These are phyloP conservation scores for Cylindrotheca closterium DNA, from an alignment of 108 stramenopile genomes.

Conservation along the genomic window DNA sequence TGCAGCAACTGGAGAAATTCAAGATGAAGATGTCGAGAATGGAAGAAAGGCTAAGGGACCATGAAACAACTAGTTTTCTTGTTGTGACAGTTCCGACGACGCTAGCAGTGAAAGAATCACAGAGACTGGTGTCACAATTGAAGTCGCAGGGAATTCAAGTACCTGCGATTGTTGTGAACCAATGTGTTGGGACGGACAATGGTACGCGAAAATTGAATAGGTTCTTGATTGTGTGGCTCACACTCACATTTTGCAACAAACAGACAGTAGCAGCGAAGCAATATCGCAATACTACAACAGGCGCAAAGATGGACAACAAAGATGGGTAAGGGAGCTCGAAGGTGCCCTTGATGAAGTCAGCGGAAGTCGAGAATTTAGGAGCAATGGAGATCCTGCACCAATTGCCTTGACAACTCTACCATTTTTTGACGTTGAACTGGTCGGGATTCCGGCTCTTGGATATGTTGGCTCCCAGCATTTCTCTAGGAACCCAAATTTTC, in stretches of 20 bases:
- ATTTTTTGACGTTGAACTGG: conserved; percentile 84
- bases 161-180: conserved; percentile 79
- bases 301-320: conserved; percentile 62
- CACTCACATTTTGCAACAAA: not conserved
- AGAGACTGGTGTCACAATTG: conserved; percentile 73
- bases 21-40: conserved; percentile 57
- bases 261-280: conserved; percentile 31
- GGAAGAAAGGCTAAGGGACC: conserved; percentile 47
- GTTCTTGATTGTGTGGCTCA: not conserved
- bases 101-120: conserved; percentile 77
- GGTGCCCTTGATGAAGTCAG: conserved; percentile 67
- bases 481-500: conserved; percentile 53
- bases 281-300: conserved; percentile 72
- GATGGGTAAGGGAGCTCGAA: conserved; percentile 71
- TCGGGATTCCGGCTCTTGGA: conserved; percentile 79
- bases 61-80: conserved; percentile 63
- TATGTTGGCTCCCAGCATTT: conserved; percentile 64
- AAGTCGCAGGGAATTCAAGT: conserved; percentile 65
- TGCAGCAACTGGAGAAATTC: conserved; percentile 68
- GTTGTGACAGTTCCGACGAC: conserved; percentile 94
- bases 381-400: conserved; percentile 46
- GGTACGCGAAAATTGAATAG: not conserved
- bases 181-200: conserved; percentile 49
- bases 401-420: conserved; percentile 72
- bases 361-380: conserved; percentile 52